Evolutionary conservation across 768 basidiomycete species (phyloP).

Genomic region (Rhodosporidiobolus odoratus): DNA sequence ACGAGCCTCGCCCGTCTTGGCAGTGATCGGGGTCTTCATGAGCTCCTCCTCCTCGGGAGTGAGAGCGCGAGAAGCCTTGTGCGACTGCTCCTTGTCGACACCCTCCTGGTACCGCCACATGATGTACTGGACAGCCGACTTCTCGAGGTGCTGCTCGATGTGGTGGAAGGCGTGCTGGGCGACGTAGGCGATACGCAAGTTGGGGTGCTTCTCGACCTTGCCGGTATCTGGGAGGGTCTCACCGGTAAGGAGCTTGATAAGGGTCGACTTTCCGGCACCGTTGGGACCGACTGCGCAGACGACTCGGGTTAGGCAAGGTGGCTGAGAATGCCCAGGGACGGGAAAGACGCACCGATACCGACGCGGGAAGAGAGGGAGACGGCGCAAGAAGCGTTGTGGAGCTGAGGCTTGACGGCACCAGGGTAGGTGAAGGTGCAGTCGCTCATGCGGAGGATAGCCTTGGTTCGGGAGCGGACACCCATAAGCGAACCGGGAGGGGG

Average conservation of each 20-base stretch:
- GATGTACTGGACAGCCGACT: constrained; percentile 93
- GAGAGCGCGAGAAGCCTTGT: constrained; percentile 84
- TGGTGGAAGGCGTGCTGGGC: constrained; percentile 98
- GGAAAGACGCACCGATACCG: constrained; percentile 57
- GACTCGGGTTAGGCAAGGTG: not conserved
- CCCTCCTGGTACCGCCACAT: constrained; percentile 99
- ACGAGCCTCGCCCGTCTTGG: constrained; percentile 81
- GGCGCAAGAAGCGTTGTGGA: constrained; percentile 83
- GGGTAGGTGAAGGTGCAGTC: constrained; percentile 94
- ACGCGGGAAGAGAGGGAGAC: constrained; percentile 96
- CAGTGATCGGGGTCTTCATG: constrained; percentile 80
- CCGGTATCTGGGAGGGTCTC: constrained; percentile 89
- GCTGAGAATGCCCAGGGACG: constrained; percentile 48
- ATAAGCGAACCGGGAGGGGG: constrained; percentile 91
- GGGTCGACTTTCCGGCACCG: constrained; percentile 91
- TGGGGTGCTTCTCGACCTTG: constrained; percentile 86
- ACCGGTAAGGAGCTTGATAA: constrained; percentile 90
- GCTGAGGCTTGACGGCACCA: constrained; percentile 68
- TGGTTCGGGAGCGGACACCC: constrained; percentile 92
- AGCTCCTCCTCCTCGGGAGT: constrained; percentile 75
- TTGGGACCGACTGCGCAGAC: constrained; percentile 65
- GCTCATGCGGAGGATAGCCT: constrained; percentile 86
- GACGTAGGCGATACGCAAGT: constrained; percentile 89
- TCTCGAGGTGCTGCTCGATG: constrained; percentile 84
- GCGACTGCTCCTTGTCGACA: constrained; percentile 87